Base-by-base conservation (phyloP, 495 filamentous ascomycete species). In the Tetracladium marchalianum region DNA sequence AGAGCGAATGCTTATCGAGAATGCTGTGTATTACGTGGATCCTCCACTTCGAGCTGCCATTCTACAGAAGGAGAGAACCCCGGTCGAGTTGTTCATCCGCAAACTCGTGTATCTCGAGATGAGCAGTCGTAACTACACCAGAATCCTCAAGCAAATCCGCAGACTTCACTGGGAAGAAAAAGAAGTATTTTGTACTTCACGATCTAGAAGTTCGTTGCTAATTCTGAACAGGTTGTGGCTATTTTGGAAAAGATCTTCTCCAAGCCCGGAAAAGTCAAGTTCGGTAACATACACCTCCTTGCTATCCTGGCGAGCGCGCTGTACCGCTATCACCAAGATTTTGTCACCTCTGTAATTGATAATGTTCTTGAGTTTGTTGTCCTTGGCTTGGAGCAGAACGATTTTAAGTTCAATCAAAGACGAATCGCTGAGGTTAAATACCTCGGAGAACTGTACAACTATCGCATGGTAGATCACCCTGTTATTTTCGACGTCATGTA, bases 1-100 rank as follows among this genome's bases (percentile, higher is more conserved):
- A 57, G 92, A 99, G 63, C 81, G 89, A 44, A 96, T 99, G 86
- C 78, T 96, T 11, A 90, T 99, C 53, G 92, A 99, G 60, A 99
- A 99, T 61, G 92, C 92, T 13, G 80, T 96, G 49, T 99, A 99
- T 62, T 97, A 95, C 59, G 92, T 99, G 42, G 89, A 96, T 57
- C 92, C 92, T 7, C 92, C 92, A 0, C 82, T 92, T 58, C 78
- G 93, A 46, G 84, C 90, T 36, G 92, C 92, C 0, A 96, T 97
- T 49, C 80, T 87, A 62, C 90, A 96, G 60, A 97, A 97, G 61
- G 90, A 99, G 63, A 78, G 90, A 41, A 93, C 87, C 0, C 87
- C 93, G 4, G 84, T 89, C 59, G 90, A 97, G 57, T 72, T 92
- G 24, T 99, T 90, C 59, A 80, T 99, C 46, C 82, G 89, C 8